Percentiles rank a stretch among this genome's conserved stretches.
Evolutionary conservation across 495 filamentous ascomycete genomes (phyloP).

Genomic region (Evernia prunastri): DNA sequence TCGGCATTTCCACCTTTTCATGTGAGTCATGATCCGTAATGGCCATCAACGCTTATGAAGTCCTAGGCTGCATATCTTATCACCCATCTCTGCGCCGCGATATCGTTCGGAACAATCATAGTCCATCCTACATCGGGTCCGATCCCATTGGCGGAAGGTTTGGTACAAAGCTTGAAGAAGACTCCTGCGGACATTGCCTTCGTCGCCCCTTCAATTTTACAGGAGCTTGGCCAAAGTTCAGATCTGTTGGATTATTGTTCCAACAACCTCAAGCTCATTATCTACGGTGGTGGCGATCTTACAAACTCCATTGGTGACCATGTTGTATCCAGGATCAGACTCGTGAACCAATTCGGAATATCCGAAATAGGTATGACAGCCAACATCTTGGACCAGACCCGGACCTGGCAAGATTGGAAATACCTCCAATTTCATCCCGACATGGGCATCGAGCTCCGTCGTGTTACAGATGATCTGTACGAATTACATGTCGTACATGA

Average conservation of each 20-base stretch:
- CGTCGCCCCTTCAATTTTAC: constrained; percentile 33
- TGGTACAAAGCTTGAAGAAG: constrained; percentile 33
- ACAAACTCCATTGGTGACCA: constrained; percentile 32
- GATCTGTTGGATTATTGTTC: constrained; percentile 36
- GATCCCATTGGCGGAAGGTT: constrained; percentile 31
- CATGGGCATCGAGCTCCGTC: constrained; percentile 38
- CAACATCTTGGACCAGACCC: constrained; percentile 14
- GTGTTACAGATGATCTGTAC: constrained; percentile 37
- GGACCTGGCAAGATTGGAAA: constrained; percentile 44
- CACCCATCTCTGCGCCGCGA: constrained; percentile 24
- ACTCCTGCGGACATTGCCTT: constrained; percentile 32
- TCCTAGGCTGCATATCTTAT: constrained; percentile 18
- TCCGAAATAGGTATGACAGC: constrained; percentile 39
- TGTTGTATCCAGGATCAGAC: constrained; percentile 29
- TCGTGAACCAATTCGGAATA: constrained; percentile 30
- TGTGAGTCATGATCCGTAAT: no score
- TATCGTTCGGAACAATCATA: constrained; percentile 30
- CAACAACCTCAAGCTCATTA: constrained; percentile 26
- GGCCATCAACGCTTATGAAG: no score
- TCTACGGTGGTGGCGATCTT: constrained; percentile 36
- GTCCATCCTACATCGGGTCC: constrained; percentile 31
- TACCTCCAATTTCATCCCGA: constrained; percentile 46
- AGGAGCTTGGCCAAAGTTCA: constrained; percentile 32
- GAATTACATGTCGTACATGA: constrained; percentile 45
- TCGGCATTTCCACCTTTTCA: neutral